Base-by-base conservation (phyloP, 2,329 filamentous ascomycete genomes). In the Aspergillus latus region DNA sequence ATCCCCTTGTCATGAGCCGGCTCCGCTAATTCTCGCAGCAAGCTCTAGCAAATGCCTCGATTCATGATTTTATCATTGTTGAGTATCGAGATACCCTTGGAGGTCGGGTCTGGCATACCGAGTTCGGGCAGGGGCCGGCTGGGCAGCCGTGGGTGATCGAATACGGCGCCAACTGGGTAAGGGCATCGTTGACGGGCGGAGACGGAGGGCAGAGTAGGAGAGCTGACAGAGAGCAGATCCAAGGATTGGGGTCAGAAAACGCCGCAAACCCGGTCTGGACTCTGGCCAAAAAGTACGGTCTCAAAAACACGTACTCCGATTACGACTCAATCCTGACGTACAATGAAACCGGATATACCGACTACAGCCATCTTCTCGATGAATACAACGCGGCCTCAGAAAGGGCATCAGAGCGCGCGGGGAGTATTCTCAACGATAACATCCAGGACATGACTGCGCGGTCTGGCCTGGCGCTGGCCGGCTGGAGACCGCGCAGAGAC, bases 111-210 rank as follows among this genome's bases (percentile, higher is more conserved):
- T 72, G 72, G n/a, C 80, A 87, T 58, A 78, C 78, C 0, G 73
- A 76, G 0, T 88, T 88, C 63, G 85, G 86, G 4, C 71, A 75
- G 13, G 73, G 78, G 26, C 50, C 66, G 3, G 73, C 82, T 36
- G 83, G 83, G 0, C 74, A 78, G 0, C 79, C 82, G 0, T 85
- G 84, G 57, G 78, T 75, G 0, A 76, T 89, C 8, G 87, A 89
- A 67, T 72, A 87, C 0, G 87, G 87, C 2, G 86, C 87, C 5
- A 89, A 89, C 59, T 89, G 87, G 87, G 78, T 79, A 67, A 43
- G 54, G 54, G 1, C 32, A 7, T 29, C 28, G 11, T n/a, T 28
- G 10, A 26, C 10, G 10, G 29, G 2, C 21, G 21, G 21, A 21
- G 2, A 21, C 21, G 21, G 21, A 21, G 21, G 3, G 21, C 21